These are phyloP conservation scores for Blastocystis sp. DNA, from an alignment of 352 stramenopile genomes.

Conservation along the genomic window DNA sequence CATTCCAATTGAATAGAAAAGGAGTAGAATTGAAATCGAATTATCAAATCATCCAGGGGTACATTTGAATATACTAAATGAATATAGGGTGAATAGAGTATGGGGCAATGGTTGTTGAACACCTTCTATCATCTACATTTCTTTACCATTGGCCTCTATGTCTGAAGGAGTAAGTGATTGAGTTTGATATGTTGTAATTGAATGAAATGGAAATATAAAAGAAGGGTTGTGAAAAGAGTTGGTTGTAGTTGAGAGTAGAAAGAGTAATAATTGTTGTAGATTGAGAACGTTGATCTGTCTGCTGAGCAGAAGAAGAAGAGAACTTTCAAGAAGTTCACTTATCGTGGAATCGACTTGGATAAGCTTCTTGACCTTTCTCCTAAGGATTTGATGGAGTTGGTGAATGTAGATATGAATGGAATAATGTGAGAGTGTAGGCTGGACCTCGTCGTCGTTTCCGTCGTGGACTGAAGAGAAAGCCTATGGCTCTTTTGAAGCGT, in stretches of 20 bases:
- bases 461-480: conserved; percentile 95
- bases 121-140: not conserved
- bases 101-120: not conserved
- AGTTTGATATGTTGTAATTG: not conserved
- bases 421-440: conserved; percentile 58
- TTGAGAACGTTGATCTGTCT: conserved; percentile 16
- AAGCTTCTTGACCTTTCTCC: conserved; percentile 92
- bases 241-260: not conserved
- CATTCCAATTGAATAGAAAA: too few relatives aligned
- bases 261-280: not conserved
- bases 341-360: conserved; percentile 94
- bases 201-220: not conserved
- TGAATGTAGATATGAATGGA: conserved; percentile 61
- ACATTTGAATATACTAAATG: not conserved
- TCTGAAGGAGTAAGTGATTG: not conserved
- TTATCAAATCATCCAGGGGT: not conserved
- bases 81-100: not conserved
- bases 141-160: conserved; percentile 11
- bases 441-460: conserved; percentile 91
- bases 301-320: conserved; percentile 77
- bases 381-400: conserved; percentile 96
- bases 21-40: not conserved
- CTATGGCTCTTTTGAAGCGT: conserved; percentile 96
- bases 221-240: not conserved
- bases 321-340: conserved; percentile 99